phyloP scores from a whole-genome alignment of 2,329 filamentous ascomycete genomes.

The Grosmannia clavigera region DNA sequence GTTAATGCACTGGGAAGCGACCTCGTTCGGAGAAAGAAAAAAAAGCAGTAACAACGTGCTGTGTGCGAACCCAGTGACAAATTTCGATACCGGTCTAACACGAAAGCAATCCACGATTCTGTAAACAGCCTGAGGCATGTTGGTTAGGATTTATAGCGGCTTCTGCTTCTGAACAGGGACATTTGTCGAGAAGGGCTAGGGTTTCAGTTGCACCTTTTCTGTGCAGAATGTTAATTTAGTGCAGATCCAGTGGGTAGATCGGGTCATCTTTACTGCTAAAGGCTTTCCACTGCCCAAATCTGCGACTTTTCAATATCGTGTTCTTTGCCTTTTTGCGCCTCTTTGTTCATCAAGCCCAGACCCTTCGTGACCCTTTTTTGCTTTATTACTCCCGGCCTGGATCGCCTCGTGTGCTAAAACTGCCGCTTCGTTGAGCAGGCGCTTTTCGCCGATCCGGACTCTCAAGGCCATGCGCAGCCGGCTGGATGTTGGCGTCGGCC shows the following conservation, averaged over 20 bases:
- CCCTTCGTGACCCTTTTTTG: slow-evolving; percentile 7
- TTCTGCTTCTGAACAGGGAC: neutral
- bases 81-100: slow-evolving; percentile 26
- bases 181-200: neutral
- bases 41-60: slow-evolving; percentile 19
- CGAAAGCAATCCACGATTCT: slow-evolving; percentile 42
- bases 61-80: slow-evolving; percentile 17
- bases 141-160: neutral
- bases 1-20: slow-evolving; percentile 24
- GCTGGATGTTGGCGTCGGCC: neutral
- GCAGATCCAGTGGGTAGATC: too few relatives aligned
- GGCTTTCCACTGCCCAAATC: neutral
- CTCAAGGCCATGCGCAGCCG: slow-evolving; percentile 19
- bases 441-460: slow-evolving; percentile 24
- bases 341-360: neutral
- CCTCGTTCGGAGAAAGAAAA: slow-evolving; percentile 37
- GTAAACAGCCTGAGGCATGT: slow-evolving; percentile 7
- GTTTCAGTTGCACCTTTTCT: too few relatives aligned
- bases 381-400: slow-evolving; percentile 9
- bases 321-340: slow-evolving; percentile 15
- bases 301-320: neutral
- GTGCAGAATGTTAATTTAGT: neutral
- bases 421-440: slow-evolving; percentile 17
- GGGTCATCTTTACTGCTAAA: too few relatives aligned
- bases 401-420: slow-evolving; percentile 13